These are phyloP conservation scores for Diaporthe citriasiana DNA, from an alignment of 2,329 filamentous ascomycete species.

Conservation along the genomic window DNA sequence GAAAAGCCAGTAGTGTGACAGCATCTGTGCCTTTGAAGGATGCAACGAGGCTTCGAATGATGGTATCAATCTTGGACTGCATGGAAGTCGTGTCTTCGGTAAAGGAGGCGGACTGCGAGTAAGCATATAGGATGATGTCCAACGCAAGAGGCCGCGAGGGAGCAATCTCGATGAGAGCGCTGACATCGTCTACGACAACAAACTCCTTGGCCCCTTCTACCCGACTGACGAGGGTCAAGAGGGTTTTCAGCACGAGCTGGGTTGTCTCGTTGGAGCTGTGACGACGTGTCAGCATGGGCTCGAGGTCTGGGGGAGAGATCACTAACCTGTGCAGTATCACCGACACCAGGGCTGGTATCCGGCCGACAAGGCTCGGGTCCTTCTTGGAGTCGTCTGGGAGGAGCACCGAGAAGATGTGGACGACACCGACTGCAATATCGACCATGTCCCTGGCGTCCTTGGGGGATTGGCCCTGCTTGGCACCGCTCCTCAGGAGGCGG, in stretches of 20 bases:
- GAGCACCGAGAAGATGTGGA: constrained; percentile 73
- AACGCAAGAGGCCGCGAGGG: constrained; percentile 67
- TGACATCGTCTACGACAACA: constrained; percentile 64
- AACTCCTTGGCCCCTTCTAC: constrained; percentile 65
- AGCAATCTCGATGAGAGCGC: constrained; percentile 69
- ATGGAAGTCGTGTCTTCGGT: constrained; percentile 51
- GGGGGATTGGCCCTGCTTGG: constrained; percentile 49
- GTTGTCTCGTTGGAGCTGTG: constrained; percentile 67
- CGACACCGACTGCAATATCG: constrained; percentile 72
- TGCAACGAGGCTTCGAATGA: constrained; percentile 63
- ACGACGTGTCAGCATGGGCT: constrained; percentile 35
- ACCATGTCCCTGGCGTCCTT: constrained; percentile 72
- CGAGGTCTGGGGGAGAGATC: neutral
- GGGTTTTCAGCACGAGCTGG: constrained; percentile 67
- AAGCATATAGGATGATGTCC: constrained; percentile 69
- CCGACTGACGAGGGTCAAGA: constrained; percentile 68
- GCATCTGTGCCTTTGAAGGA: constrained; percentile 72
- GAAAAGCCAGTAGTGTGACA: constrained; percentile 70
- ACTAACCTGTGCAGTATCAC: constrained; percentile 68
- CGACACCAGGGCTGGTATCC: constrained; percentile 67
- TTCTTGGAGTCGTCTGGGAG: constrained; percentile 63
- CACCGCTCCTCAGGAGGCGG: constrained; percentile 70
- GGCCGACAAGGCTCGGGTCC: constrained; percentile 62
- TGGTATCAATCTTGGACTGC: constrained; percentile 59
- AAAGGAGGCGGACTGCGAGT: constrained; percentile 63